Evolutionary conservation across 225 moss, liverwort and hornwort genomes (phyloP), one percentile per base, ranked within the genome.

Genomic region (Anthoceros angustus): DNA sequence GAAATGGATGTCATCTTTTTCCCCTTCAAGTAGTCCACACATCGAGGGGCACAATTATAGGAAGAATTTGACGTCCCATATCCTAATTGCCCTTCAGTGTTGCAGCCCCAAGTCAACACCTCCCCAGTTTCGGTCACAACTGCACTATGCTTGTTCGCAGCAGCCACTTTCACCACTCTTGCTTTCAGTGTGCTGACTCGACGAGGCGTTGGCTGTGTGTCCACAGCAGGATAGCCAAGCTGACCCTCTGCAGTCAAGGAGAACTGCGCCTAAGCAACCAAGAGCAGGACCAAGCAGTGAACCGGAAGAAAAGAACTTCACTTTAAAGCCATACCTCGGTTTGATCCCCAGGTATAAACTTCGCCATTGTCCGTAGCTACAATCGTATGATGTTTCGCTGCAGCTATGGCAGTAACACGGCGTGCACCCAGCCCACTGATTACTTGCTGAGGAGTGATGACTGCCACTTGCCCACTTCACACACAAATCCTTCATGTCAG

Each of bases 321-420:
- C 24, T 45, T 43, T 10, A 43, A 40, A 64, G 66, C 64, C 72
- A 62, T 66, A 88, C 94, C 94, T 84, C 95, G 83, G 81, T 95
- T 95, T 20, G 95, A 95, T 77, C 95, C 95, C 95, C 95, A 95
- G 40, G 95, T 98, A 61, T 78, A 98, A 18, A 98, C 95, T 72
- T 89, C 95, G 66, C 95, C 91, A 61, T 85, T 86, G 67, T 77
- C 77, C 63, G 88, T 87, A 25, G 91, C 87, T 69, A 92, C 85
- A 49, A 98, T 80, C 63, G 88, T 92, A 72, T 98, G 95, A 63
- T 98, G 95, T 70, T 98, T 98, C 46, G 95, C 91, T 48, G 88
- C 88, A 68, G 95, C 88, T 38, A 98, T 86, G 15, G 79, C 82
- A 46, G 80, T 87, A 42, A 98, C 95, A 70, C 67, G 76, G 77